These are phyloP conservation scores for Phaeosphaeria sp. DNA, from an alignment of 2,329 filamentous ascomycete genomes.

Conservation along the genomic window DNA sequence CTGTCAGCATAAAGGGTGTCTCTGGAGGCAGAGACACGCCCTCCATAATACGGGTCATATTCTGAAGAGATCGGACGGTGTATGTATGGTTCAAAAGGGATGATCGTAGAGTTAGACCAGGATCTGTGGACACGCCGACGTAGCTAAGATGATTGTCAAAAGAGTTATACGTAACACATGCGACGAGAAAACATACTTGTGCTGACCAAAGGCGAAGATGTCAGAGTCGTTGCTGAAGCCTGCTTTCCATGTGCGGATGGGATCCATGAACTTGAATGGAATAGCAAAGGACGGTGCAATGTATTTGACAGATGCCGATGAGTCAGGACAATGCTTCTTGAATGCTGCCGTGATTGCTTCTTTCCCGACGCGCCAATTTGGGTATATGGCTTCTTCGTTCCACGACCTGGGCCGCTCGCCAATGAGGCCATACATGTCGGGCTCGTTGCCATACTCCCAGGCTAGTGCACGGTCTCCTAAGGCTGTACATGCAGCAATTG, in stretches of 20 bases:
- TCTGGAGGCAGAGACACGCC: slow-evolving; percentile 35
- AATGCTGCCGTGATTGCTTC: no score
- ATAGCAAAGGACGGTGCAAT: no score
- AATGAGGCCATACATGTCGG: slow-evolving; percentile 62
- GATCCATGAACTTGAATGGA: no score
- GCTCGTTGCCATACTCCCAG: slow-evolving; percentile 71
- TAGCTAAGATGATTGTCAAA: slow-evolving; percentile 46
- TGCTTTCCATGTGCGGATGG: no score
- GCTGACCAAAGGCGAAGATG: slow-evolving; percentile 57
- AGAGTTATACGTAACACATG: not conserved
- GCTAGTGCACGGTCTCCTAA: slow-evolving; percentile 59
- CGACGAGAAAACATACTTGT: slow-evolving; percentile 50
- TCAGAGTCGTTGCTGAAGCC: slow-evolving; percentile 51
- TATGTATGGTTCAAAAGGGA: slow-evolving; percentile 69
- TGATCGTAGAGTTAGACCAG: slow-evolving; percentile 66
- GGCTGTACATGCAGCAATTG: slow-evolving; percentile 63
- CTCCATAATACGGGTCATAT: slow-evolving; percentile 57
- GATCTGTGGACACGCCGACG: slow-evolving; percentile 63
- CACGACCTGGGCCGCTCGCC: slow-evolving; percentile 59
- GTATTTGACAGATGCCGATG: no score
- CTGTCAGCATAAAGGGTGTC: slow-evolving; percentile 62
- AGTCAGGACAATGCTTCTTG: no score
- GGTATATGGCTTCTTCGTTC: slow-evolving; percentile 56
- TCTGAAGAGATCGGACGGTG: slow-evolving; percentile 56
- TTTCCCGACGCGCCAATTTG: not conserved